Conservation (phyloP, 495 filamentous ascomycete genomes). For the Penicilliopsis zonata region DNA sequence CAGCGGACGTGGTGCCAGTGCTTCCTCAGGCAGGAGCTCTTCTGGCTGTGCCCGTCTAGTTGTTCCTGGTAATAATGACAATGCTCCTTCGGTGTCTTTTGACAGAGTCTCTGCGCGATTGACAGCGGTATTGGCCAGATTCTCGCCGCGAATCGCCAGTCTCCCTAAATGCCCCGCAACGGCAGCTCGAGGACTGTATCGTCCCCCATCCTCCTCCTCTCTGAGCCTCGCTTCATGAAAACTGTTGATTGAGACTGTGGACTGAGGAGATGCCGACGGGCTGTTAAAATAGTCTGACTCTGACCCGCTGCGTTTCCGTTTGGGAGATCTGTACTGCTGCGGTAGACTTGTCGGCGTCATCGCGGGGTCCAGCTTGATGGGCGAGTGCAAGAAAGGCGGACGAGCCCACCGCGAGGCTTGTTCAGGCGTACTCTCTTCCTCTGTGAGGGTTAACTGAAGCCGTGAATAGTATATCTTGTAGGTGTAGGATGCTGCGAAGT, state of each 20-base stretch:
- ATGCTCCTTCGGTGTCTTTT: conserved; percentile 3
- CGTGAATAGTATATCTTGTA: too few relatives aligned
- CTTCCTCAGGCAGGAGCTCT: too few relatives aligned
- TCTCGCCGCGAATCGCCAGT: conserved; percentile 42
- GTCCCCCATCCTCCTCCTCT: conserved; percentile 23
- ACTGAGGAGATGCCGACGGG: conserved; percentile 25
- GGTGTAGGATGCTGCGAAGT: too few relatives aligned
- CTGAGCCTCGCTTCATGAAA: conserved; percentile 21
- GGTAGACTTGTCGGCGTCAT: conserved; percentile 20
- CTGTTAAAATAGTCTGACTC: conserved; percentile 23
- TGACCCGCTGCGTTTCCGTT: conserved; percentile 28
- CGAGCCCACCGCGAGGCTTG: too few relatives aligned
- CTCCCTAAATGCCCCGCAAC: conserved; percentile 54
- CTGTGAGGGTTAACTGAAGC: too few relatives aligned
- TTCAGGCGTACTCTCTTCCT: too few relatives aligned
- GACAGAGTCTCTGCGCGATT: conserved; percentile 1
- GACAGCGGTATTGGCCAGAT: conserved; percentile 4
- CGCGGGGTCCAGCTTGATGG: conserved; percentile 12
- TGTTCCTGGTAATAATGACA: too few relatives aligned
- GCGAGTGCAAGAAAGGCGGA: too few relatives aligned
- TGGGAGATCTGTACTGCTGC: conserved; percentile 20
- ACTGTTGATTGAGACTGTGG: conserved; percentile 20
- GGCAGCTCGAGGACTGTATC: conserved; percentile 47
- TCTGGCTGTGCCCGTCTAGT: too few relatives aligned
- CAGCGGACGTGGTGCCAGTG: too few relatives aligned